Base-by-base conservation (phyloP, 208 protist genomes). In the Zelonia costaricensis region DNA sequence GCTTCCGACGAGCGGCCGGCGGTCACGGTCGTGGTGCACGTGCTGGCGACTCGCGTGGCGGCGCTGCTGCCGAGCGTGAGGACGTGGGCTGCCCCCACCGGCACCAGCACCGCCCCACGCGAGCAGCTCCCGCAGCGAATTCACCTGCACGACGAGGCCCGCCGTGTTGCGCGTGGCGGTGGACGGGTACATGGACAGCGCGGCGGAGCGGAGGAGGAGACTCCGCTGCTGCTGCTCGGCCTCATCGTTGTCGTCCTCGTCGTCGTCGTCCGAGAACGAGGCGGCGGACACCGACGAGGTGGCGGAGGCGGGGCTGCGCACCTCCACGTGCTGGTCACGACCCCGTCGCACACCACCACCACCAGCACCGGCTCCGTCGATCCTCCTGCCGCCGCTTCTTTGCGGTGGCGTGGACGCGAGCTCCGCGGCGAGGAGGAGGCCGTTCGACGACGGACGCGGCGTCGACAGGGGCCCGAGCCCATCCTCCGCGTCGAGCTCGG, bases 121-220 rank as follows among this genome's bases (percentile, higher is more conserved):
- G 15, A 66, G 31, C 36, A 66, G 20, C 16, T 66, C 60, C 6
- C 49, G 48, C 48, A 66, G 40, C 1, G 60, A 51, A 40, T 51
- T 49, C 9, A 51, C 60, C 18, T 58, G 48, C 33, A 66, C 60
- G 38, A 66, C 60, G 8, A 56, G 38, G n/a, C 60, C 49, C 1
- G 49, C 60, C 1, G 49, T 20, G 40, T 38, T 66, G 16, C 36
- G 33, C 1, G 38, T n/a, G n/a, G n/a, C n/a, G n/a, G n/a, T n/a
- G n/a, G n/a, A n/a, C n/a, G n/a, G n/a, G n/a, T 51, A 43, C 6
- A 45, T 22, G 42, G 33, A 62, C 12, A 62, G 57, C 23, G 58
- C 45, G 8, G 58, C 58, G n/a, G 58, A 46, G 46, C 58, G 46
- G 12, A 64, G 58, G 22, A 64, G 58, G 25, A 52, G 57, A 20